Evolutionary conservation across 2,329 filamentous ascomycete species (phyloP).

Genomic region (Massarina eburnea): DNA sequence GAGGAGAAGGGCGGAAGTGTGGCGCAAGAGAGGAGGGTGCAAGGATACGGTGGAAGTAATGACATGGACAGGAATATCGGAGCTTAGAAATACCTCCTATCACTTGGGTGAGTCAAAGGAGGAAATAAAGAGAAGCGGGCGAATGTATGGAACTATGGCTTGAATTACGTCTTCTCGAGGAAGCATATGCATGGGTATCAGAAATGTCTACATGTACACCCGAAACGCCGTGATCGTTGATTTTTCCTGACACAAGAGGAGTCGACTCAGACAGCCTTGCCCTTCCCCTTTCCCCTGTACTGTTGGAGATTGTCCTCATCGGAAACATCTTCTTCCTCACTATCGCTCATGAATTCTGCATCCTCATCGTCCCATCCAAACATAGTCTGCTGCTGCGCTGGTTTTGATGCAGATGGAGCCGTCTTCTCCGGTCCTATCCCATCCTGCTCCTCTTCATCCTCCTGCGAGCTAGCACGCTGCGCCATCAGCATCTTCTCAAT

Average conservation of each 20-base stretch:
- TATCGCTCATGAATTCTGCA: constrained; percentile 47
- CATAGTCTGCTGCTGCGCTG: constrained; percentile 54
- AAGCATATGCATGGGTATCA: constrained; percentile 9
- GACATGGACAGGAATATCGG: constrained; percentile 55
- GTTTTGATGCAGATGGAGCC: constrained; percentile 26
- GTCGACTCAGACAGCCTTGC: constrained; percentile 34
- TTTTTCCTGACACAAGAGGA: not conserved
- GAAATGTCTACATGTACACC: constrained; percentile 2
- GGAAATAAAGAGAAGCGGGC: not conserved
- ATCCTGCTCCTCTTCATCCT: constrained; percentile 24
- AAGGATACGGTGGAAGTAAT: constrained; percentile 54
- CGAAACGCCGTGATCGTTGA: constrained; percentile 5
- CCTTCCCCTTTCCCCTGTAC: constrained; percentile 48
- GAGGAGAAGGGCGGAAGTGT: constrained; percentile 40
- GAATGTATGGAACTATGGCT: not conserved
- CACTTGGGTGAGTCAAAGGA: not conserved
- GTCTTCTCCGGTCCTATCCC: constrained; percentile 25
- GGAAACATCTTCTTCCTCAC: constrained; percentile 46
- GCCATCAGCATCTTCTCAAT: constrained; percentile 57
- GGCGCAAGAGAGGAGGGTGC: constrained; percentile 50
- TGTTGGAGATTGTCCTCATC: constrained; percentile 36
- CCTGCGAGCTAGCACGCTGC: constrained; percentile 47
- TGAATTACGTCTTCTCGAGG: not conserved
- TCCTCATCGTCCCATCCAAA: constrained; percentile 81
- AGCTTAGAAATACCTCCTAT: constrained; percentile 47